phyloP scores from a whole-genome alignment of 148 eudicot species.

The Camellia granthamiana region DNA sequence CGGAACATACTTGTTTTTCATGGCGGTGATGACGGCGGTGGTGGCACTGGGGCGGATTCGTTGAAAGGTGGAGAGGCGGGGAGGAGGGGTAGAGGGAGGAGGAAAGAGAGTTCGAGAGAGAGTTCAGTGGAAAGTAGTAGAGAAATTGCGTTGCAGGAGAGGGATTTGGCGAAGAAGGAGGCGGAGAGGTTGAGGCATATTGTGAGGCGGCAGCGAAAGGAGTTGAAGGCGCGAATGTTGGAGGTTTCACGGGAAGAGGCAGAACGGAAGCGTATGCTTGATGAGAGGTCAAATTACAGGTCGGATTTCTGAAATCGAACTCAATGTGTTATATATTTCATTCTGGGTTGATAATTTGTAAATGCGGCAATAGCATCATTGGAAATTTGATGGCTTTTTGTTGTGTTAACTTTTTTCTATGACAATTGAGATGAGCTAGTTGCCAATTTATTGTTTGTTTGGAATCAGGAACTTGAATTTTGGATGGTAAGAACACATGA shows the following conservation, averaged over 20 bases:
- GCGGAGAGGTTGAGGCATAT: slow-evolving; percentile 88
- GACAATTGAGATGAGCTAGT: neutral
- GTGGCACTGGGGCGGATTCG: slow-evolving; percentile 10
- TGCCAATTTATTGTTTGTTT: neutral
- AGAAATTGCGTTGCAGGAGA: slow-evolving; percentile 64
- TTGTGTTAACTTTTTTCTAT: neutral
- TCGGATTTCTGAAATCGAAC: slow-evolving; percentile 18
- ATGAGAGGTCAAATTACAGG: slow-evolving; percentile 91
- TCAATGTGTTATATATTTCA: neutral
- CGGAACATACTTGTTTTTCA: slow-evolving; percentile 69
- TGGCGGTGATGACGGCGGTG: slow-evolving; percentile 33
- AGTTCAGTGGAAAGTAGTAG: slow-evolving; percentile 37
- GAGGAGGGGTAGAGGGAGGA: slow-evolving; percentile 33
- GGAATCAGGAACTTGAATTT: neutral
- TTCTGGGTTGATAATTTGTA: neutral
- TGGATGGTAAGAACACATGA: neutral
- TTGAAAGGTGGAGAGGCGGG: slow-evolving; percentile 12
- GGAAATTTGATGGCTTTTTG: neutral
- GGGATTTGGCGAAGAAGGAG: slow-evolving; percentile 88
- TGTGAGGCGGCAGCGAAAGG: slow-evolving; percentile 83
- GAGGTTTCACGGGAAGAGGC: slow-evolving; percentile 95
- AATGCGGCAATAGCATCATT: neutral
- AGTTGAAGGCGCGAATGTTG: slow-evolving; percentile 78
- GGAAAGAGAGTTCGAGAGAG: slow-evolving; percentile 24
- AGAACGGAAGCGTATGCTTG: slow-evolving; percentile 92